Base-by-base conservation (phyloP, 345 rosid species). In the Citrus trifoliata region DNA sequence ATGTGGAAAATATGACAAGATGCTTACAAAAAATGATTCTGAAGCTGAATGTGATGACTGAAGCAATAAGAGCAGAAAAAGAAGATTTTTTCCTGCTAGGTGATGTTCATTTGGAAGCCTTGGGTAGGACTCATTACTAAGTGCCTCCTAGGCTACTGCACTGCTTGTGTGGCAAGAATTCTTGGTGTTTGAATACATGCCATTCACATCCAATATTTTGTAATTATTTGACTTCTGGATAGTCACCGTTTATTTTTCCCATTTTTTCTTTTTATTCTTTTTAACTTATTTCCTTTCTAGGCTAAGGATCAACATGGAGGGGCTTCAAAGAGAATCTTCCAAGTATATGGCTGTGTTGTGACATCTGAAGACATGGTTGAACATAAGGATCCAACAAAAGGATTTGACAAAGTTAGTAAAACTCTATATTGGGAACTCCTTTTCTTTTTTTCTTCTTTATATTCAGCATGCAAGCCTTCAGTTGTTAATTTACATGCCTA, bases 311-410 rank as follows among this genome's bases (percentile, higher is more conserved):
- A 75, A 80, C 63, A 77, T 68, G 81, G 80, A 33, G 78, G 76
- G 79, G 78, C 82, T 59, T 82, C 94, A 22, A 93, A 93, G 86
- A 89, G 97, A 84, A 85, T 81, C 28, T 89, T 83, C 83, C 92
- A 93, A 81, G 95, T 95, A 62, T 90, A 90, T 83, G 98, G 98
- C 67, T 95, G 98, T 81, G 83, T 92, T 48, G 87, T 93, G 75
- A 93, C 95, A 55, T 80, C 93, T 82, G 84, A 89, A 83, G 92
- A 90, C 90, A 92, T 95, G 93, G 97, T 89, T 85, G 87, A 87
- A 79, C 94, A 88, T 78, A 85, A 83, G 73, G 94, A 93, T 87
- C 89, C 93, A 56, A 85, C 89, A 37, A 90, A 85, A 89, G 68
- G 38, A 21, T 92, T 95, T 67, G 93, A 95, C 79, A 95, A 92